phyloP scores from a whole-genome alignment of 768 basidiomycete species.

The Chalciporus chontae region DNA sequence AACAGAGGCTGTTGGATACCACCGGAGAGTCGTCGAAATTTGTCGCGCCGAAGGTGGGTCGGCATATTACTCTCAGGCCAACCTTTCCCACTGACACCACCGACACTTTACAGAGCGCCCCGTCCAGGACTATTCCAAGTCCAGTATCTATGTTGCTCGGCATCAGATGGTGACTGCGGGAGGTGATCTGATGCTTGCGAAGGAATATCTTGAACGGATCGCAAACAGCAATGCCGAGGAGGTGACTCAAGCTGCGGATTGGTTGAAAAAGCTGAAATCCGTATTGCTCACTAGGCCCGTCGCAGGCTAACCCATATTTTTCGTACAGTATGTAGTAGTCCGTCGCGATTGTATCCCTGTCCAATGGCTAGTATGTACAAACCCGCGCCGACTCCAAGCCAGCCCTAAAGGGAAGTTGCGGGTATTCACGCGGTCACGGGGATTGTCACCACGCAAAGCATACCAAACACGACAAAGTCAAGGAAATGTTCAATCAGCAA shows the following conservation, averaged over 20 bases:
- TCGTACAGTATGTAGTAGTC: too few species aligned
- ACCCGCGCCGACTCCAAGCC: slow-evolving; percentile 9
- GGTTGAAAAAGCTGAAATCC: slow-evolving; percentile 57
- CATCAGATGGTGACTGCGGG: slow-evolving; percentile 63
- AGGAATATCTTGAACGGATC: slow-evolving; percentile 68
- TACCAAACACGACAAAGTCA: slow-evolving; percentile 36
- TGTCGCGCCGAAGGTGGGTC: slow-evolving; percentile 45
- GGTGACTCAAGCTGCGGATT: slow-evolving; percentile 66
- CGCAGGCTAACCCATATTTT: not conserved
- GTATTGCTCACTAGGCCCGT: slow-evolving; percentile 24
- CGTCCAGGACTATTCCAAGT: slow-evolving; percentile 77
- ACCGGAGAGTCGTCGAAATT: slow-evolving; percentile 75
- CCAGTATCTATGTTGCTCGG: slow-evolving; percentile 81
- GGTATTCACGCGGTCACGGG: slow-evolving; percentile 37
- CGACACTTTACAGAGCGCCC: slow-evolving; percentile 47
- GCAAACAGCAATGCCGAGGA: slow-evolving; percentile 81
- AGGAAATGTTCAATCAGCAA: slow-evolving; percentile 32
- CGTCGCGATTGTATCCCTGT: too few species aligned
- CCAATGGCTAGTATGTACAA: too few species aligned
- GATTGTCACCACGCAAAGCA: slow-evolving; percentile 34
- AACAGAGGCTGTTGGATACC: slow-evolving; percentile 70
- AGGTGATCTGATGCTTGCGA: slow-evolving; percentile 68
- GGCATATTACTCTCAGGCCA: slow-evolving; percentile 6
- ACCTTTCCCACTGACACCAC: not conserved
- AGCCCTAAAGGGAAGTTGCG: slow-evolving; percentile 30